phyloP scores from a whole-genome alignment of 805 yeast species.

The baker's yeast (Saccharomyces cerevisiae) region DNA sequence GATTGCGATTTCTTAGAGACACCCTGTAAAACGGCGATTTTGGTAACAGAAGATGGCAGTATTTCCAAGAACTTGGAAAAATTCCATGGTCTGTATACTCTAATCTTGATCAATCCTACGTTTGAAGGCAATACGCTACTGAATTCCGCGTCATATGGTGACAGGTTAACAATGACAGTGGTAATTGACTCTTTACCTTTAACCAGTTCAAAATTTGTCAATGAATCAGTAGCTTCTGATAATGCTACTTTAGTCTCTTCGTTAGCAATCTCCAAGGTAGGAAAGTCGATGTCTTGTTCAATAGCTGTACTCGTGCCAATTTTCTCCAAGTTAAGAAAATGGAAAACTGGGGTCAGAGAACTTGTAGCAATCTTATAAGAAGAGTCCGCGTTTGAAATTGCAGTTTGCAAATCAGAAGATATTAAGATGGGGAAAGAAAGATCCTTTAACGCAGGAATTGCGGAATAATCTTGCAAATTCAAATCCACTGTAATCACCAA shows the following conservation, averaged over 20 bases:
- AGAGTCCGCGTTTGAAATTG: constrained; percentile 45
- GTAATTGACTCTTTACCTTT: constrained; percentile 32
- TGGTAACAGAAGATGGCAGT: constrained; percentile 47
- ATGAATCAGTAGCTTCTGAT: constrained; percentile 24
- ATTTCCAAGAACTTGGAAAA: constrained; percentile 40
- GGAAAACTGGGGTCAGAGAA: constrained; percentile 53
- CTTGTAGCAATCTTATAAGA: constrained; percentile 50
- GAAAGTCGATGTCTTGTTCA: constrained; percentile 11
- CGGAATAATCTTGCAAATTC: constrained; percentile 54
- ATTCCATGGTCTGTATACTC: constrained; percentile 68
- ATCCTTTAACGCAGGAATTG: constrained; percentile 67
- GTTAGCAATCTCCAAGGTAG: constrained; percentile 4
- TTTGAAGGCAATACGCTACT: constrained; percentile 30
- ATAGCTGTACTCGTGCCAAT: constrained; percentile 17
- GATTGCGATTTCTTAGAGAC: constrained; percentile 22
- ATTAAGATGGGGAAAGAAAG: constrained; percentile 55
- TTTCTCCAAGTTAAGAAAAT: constrained; percentile 41
- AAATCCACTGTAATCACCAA: constrained; percentile 58
- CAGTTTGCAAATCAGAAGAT: constrained; percentile 52
- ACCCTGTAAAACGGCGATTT: constrained; percentile 63
- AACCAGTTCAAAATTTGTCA: constrained; percentile 28
- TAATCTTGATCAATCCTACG: constrained; percentile 41
- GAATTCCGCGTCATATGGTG: constrained; percentile 43
- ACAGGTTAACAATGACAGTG: constrained; percentile 56
- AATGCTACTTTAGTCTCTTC: constrained; percentile 8